Conservation (phyloP, 2,329 filamentous ascomycete genomes). For the Eurotiales sp. region DNA sequence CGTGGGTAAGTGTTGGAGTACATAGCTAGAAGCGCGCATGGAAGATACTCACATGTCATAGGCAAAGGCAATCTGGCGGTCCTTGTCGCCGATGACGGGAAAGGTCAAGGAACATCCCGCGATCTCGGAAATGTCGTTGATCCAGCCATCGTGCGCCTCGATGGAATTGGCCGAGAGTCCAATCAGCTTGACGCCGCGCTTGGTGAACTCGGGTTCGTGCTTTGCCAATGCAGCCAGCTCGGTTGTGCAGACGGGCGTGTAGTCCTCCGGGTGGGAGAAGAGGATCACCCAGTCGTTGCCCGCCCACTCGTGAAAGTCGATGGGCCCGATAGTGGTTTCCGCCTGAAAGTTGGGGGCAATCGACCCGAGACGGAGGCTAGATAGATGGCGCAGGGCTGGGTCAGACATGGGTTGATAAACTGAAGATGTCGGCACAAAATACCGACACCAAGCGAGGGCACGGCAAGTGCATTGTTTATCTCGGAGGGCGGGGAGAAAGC, state of each 20-base stretch:
- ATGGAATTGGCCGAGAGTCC: conserved; percentile 81
- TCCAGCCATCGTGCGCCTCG: conserved; percentile 79
- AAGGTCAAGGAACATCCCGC: conserved; percentile 67
- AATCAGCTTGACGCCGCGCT: conserved; percentile 84
- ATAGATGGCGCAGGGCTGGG: neutral
- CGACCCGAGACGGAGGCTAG: conserved; percentile 60
- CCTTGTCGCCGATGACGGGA: conserved; percentile 77
- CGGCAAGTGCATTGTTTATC: no score
- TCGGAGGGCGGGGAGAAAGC: no score
- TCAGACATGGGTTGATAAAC: no score
- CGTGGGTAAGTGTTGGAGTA: no score
- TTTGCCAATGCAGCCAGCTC: conserved; percentile 91
- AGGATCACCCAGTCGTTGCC: conserved; percentile 66
- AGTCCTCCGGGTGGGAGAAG: conserved; percentile 72
- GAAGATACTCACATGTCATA: conserved; percentile 71
- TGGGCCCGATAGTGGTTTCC: conserved; percentile 61
- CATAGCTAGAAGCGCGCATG: no score
- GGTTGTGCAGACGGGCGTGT: conserved; percentile 91
- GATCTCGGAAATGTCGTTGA: conserved; percentile 80
- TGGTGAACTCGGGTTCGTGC: conserved; percentile 79
- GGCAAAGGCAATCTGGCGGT: conserved; percentile 68
- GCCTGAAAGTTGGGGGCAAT: conserved; percentile 66
- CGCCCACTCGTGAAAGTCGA: conserved; percentile 69
- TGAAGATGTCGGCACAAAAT: no score
- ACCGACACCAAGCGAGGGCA: no score